These are phyloP conservation scores for Phaeophleospora eucalypticola DNA, from an alignment of 2,329 filamentous ascomycete species.

Conservation along the genomic window DNA sequence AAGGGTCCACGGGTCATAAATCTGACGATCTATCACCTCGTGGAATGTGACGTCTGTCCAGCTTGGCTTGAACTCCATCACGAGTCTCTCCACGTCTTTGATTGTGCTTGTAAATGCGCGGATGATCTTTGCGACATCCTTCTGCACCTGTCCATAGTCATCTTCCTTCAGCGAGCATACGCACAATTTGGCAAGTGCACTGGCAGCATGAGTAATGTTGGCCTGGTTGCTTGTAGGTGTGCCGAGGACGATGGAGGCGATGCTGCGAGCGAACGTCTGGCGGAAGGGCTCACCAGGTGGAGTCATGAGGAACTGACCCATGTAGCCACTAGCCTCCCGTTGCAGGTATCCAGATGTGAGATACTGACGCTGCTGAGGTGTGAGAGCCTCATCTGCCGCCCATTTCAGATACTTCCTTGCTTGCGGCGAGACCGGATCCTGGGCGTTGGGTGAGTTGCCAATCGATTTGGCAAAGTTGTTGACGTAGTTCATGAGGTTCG, in stretches of 20 bases:
- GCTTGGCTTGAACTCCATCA: slow-evolving; percentile 57
- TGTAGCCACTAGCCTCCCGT: slow-evolving; percentile 37
- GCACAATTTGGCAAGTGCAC: slow-evolving; percentile 60
- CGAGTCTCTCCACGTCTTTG: slow-evolving; percentile 65
- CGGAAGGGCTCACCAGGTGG: slow-evolving; percentile 65
- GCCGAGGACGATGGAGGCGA: slow-evolving; percentile 67
- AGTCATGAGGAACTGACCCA: slow-evolving; percentile 48
- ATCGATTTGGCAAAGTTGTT: slow-evolving; percentile 45
- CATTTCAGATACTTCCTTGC: slow-evolving; percentile 34
- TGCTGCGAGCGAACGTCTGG: slow-evolving; percentile 61
- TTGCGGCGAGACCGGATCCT: slow-evolving; percentile 35
- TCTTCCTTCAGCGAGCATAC: slow-evolving; percentile 76
- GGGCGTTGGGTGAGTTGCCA: slow-evolving; percentile 43
- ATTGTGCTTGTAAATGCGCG: slow-evolving; percentile 67
- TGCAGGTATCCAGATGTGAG: slow-evolving; percentile 50
- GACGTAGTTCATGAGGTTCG: slow-evolving; percentile 33
- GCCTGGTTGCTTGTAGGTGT: slow-evolving; percentile 64
- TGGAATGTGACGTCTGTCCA: slow-evolving; percentile 71
- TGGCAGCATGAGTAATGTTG: slow-evolving; percentile 65
- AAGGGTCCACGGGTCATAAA: slow-evolving; percentile 20
- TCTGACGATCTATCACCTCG: slow-evolving; percentile 43
- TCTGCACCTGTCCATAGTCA: slow-evolving; percentile 77
- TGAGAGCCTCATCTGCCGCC: slow-evolving; percentile 28
- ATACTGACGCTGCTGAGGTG: slow-evolving; percentile 49
- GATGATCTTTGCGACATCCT: slow-evolving; percentile 71